Conservation (phyloP, 2,329 filamentous ascomycete genomes). For the Aurifilum marmelostoma region DNA sequence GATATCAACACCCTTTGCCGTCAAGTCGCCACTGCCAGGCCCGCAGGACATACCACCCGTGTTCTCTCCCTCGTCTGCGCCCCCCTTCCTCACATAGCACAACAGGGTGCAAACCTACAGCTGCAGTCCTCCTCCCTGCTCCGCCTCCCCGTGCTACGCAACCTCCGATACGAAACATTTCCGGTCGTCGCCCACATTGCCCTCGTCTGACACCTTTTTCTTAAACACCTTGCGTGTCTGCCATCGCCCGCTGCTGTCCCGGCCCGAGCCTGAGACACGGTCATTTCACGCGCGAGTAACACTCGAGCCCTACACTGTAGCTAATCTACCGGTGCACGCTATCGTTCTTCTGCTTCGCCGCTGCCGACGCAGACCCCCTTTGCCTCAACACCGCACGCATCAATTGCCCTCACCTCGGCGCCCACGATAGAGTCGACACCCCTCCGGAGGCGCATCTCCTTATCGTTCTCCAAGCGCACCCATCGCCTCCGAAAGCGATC, state of each 20-base stretch:
- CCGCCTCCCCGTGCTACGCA: background rate
- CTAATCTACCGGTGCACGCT: slow-evolving; percentile 6
- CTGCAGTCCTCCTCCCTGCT: background rate
- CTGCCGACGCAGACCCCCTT: background rate
- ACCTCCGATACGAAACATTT: background rate
- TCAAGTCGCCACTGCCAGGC: background rate
- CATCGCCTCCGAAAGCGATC: slow-evolving; percentile 1
- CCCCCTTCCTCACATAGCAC: background rate
- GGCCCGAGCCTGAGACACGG: slow-evolving; percentile 22
- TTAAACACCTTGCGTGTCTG: background rate
- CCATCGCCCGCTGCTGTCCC: slow-evolving; percentile 1
- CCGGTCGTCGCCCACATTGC: background rate
- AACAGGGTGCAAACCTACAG: background rate
- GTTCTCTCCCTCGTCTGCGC: background rate
- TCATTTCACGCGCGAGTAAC: slow-evolving; percentile 15
- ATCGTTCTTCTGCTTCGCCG: slow-evolving; percentile 4
- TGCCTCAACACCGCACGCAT: background rate
- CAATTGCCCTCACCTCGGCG: background rate
- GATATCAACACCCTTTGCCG: background rate
- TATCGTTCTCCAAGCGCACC: background rate
- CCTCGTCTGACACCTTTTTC: background rate
- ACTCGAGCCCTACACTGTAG: slow-evolving; percentile 6
- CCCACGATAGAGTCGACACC: slow-evolving; percentile 15
- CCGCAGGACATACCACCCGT: background rate
- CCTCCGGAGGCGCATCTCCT: background rate